Evolutionary conservation across 2,329 filamentous ascomycete genomes (phyloP).

Genomic region (Pseudogymnoascus sp.): DNA sequence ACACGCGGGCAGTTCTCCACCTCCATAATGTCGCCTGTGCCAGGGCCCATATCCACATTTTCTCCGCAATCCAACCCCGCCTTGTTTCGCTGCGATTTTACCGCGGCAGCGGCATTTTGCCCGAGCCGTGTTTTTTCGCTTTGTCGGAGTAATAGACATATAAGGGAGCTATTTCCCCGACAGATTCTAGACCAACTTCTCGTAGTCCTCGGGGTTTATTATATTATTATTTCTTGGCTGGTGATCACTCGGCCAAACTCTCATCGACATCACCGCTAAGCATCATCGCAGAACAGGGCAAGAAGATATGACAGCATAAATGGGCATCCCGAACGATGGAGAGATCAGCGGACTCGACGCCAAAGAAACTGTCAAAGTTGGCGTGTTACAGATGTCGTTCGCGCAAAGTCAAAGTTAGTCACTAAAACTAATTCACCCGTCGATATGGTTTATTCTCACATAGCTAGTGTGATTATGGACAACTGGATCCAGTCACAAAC

Average conservation of each 20-base stretch:
- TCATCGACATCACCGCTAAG: neutral
- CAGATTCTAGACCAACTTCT: neutral
- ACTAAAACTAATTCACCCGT: neutral
- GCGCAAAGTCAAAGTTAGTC: neutral
- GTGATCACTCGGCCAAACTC: neutral
- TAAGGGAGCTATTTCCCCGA: neutral
- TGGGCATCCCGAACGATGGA: neutral
- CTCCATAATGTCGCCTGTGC: neutral
- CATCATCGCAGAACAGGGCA: neutral
- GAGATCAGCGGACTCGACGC: neutral
- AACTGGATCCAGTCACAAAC: neutral
- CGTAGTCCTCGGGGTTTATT: neutral
- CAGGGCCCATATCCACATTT: neutral
- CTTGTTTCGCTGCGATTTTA: neutral
- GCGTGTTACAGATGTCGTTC: neutral
- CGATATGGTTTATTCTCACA: neutral
- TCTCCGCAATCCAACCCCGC: neutral
- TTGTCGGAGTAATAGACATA: conserved; percentile 1
- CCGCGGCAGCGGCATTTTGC: neutral
- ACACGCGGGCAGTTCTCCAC: neutral
- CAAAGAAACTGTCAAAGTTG: neutral
- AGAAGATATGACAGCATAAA: neutral
- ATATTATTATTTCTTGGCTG: neutral
- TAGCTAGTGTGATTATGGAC: neutral
- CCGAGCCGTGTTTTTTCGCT: neutral